Evolutionary conservation across 768 basidiomycete genomes (phyloP).

Genomic region (Phaeotremella skinneri): DNA sequence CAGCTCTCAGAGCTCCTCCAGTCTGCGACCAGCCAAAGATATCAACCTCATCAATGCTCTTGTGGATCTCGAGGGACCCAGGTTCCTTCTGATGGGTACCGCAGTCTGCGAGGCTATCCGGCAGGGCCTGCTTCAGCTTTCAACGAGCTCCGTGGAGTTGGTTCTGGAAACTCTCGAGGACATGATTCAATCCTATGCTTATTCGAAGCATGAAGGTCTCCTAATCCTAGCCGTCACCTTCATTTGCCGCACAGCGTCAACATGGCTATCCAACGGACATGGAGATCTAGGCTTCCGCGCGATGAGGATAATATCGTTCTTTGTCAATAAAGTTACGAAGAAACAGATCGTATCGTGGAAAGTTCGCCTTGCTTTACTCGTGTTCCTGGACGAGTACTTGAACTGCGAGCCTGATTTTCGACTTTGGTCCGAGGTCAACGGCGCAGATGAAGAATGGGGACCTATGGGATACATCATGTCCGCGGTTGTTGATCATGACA

Average conservation of each 20-base stretch:
- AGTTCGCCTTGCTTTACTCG: conserved; percentile 59
- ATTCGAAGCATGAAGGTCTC: conserved; percentile 59
- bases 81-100: conserved; percentile 61
- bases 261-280: conserved; percentile 57
- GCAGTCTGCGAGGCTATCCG: conserved; percentile 61
- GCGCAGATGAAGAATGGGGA: conserved; percentile 31
- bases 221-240: conserved; percentile 62
- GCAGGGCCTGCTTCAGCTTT: conserved; percentile 61
- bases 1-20: background rate
- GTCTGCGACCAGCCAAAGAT: conserved; percentile 24
- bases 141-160: conserved; percentile 56
- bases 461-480: conserved; percentile 58
- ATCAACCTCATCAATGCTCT: conserved; percentile 40
- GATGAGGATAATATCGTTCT: conserved; percentile 59
- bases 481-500: conserved; percentile 65
- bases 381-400: conserved; percentile 68
- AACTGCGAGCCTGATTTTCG: conserved; percentile 59
- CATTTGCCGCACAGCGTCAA: conserved; percentile 62
- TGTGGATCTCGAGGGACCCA: conserved; percentile 54
- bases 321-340: conserved; percentile 55
- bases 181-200: conserved; percentile 60
- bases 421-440: conserved; percentile 56
- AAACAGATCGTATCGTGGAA: conserved; percentile 63
- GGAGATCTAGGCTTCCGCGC: conserved; percentile 56
- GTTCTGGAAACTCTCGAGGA: conserved; percentile 61